A percentile compares a stretch with the other conserved stretches of the same genome.
These are phyloP conservation scores for Deinandra increscens DNA, from an alignment of 129 eudicot genomes.

Conservation along the genomic window DNA sequence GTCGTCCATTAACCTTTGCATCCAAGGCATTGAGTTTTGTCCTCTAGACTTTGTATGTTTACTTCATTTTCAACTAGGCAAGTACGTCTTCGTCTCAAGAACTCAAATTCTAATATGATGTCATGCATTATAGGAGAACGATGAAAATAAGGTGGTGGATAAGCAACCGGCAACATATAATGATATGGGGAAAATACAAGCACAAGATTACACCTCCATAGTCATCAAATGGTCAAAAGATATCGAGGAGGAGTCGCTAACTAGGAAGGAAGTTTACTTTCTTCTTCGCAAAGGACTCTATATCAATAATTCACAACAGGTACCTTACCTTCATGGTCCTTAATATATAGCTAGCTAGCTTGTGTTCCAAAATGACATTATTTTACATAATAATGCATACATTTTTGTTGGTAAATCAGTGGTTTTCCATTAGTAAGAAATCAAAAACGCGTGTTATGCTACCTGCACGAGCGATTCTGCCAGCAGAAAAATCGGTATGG, in stretches of 20 bases:
- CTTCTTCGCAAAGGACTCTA: neutral
- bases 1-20: neutral
- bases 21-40: slow-evolving; percentile 2
- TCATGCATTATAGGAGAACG: neutral
- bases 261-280: neutral
- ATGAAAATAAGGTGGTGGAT: neutral
- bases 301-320: slow-evolving; percentile 8
- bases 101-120: neutral
- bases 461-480: slow-evolving; percentile 11
- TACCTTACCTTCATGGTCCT: neutral
- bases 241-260: neutral
- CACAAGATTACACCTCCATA: neutral
- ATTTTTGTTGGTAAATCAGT: neutral
- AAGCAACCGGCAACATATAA: neutral
- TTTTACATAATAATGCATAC: neutral
- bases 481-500: neutral
- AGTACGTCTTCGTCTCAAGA: no score
- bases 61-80: neutral
- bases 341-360: no score
- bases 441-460: slow-evolving; percentile 10
- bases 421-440: slow-evolving; percentile 5
- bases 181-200: neutral
- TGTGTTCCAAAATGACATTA: neutral
- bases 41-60: slow-evolving; percentile 3
- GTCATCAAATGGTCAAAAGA: neutral